Evolutionary conservation across 768 basidiomycete genomes (phyloP), one percentile per base, ranked within the genome.

Genomic region (Sporobolomyces roseus): DNA sequence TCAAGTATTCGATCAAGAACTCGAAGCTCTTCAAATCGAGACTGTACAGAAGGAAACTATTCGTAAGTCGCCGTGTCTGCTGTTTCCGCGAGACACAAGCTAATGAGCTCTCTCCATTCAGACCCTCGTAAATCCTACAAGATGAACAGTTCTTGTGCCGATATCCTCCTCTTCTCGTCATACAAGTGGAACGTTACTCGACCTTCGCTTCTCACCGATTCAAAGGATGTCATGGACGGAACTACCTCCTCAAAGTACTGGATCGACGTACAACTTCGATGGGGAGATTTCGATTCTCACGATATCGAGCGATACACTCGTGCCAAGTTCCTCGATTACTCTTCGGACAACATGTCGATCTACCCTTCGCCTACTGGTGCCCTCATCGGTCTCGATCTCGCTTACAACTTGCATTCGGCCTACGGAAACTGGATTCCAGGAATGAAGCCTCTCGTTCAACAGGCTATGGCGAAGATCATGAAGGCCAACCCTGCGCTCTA

Each of bases 91-190:
- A 14, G 27, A 25, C 17, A 36, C n/a, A 19, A 21, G 19, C 19
- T 10, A n/a, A 9, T 16, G 2, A 53, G 25, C 25, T 41, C 51
- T 17, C 46, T 43, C 12, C n/a, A n/a, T n/a, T 17, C 43, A 61
- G 63, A 96, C 79, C 94, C 94, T 75, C 90, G 94, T 81, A 97
- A 97, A 84, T 96, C 92, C 83, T 99, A 99, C 86, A 99, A 99
- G 85, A 98, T 99, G 96, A 99, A 99, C 81, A 96, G 93, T 12
- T 94, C 93, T n/a, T 97, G 94, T 73, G 94, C 94, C 59, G 96
- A 99, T 77, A 94, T 99, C 77, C 83, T 99, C 25, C 83, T 99
- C 58, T 98, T 99, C 85, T 96, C 93, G 17, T 89, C 45, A 12
- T 78, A 78, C 70, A 78, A 89, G 85, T 99, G 96, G 96, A 97